Evolutionary conservation across 192 early-diverging fungal genomes (phyloP), one percentile per base, ranked within the genome.

Genomic region (Coemansia sp.): DNA sequence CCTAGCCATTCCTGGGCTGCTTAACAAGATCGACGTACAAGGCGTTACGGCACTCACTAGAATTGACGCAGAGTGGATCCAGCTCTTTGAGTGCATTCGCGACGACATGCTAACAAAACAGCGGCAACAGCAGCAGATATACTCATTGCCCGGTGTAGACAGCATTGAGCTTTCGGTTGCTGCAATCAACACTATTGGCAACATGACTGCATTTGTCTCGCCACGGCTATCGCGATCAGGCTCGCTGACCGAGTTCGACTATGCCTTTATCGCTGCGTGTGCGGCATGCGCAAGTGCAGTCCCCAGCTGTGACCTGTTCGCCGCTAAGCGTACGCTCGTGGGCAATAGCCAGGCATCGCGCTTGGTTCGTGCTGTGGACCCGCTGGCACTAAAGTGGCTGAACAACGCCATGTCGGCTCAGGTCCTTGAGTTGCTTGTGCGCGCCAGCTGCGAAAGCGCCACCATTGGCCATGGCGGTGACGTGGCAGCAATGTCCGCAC

Each of bases 1-100:
- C 17, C 30, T 82, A 58, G 47, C 68, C 3, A 67, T 82, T 11
- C 75, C 80, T n/a, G 80, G 80, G 4, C 71, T 82, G 44, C 80
- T 68, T 17, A 74, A 64, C 68, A 70, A 62, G 66, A 69, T 82
- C 16, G 75, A 75, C 39, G 67, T 76, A 2, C 58, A 43, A 8
- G 80, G 80, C 23, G 75, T 68, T 3, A 68, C 75, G 17, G 53
- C 59, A 7, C 52, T 82, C 32, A 70, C 68, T 21, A 66, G 59
- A 38, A 62, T 61, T 26, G 71, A 63, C 33, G 30, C 71, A 10
- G 44, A 66, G 23, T 82, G 80, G 80, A 9, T 19, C 16, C 13
- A 14, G 35, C 11, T 73, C 40, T 66, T 58, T 2, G 61, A 63
- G 5, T 19, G 59, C 7, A 53, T 74, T 3, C 44, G 35, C 17